phyloP scores from a whole-genome alignment of 495 filamentous ascomycete species.

The Penicillium soppii region DNA sequence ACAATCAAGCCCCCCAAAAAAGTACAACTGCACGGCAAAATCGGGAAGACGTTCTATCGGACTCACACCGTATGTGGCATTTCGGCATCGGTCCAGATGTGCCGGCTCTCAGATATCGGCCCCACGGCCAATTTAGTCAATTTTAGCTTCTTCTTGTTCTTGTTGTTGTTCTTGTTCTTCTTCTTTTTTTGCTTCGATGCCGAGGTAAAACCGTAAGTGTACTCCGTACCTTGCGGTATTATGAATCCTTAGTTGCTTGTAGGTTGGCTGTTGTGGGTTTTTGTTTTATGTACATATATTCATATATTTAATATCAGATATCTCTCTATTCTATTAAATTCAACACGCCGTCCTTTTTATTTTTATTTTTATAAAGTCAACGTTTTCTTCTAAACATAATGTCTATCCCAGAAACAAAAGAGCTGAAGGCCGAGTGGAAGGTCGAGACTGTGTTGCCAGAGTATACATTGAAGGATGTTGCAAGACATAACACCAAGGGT shows the following conservation, averaged over 20 bases:
- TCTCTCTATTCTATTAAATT: background rate
- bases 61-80: too few relatives aligned
- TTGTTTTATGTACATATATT: conserved; percentile 1
- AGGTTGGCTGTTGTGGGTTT: background rate
- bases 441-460: conserved; percentile 14
- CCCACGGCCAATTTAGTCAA: background rate
- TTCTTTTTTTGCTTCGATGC: background rate
- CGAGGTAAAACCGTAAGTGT: background rate
- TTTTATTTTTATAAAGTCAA: background rate
- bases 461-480: conserved; percentile 44
- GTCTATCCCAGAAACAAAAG: conserved; percentile 14
- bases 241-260: background rate
- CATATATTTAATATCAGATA: background rate
- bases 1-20: too few relatives aligned
- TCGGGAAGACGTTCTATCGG: too few relatives aligned
- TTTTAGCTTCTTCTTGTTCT: background rate
- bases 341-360: background rate
- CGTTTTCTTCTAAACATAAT: conserved; percentile 1
- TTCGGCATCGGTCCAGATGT: too few relatives aligned
- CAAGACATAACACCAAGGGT: conserved; percentile 41
- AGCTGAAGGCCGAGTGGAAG: conserved; percentile 19
- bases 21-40: too few relatives aligned
- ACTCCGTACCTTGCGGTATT: too few relatives aligned
- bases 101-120: background rate
- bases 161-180: too few relatives aligned